Conservation (phyloP, 2,329 filamentous ascomycete genomes). For the Botryotinia convoluta region DNA sequence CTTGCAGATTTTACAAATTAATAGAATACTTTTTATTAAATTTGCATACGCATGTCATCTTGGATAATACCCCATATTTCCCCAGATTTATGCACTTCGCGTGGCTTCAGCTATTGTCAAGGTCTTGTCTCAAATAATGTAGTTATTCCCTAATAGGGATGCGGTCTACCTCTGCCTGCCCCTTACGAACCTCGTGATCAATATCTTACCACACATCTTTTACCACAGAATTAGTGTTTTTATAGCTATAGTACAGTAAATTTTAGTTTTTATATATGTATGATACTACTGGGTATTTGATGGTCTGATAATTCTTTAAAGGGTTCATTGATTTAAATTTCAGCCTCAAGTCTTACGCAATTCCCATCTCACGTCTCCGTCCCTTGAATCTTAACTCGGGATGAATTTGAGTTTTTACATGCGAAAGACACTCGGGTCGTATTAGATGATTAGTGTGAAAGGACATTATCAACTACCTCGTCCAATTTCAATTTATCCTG, state of each 20-base stretch:
- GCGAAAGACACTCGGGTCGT: neutral
- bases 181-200: neutral
- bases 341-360: neutral
- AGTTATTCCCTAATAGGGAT: neutral
- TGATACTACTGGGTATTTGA: neutral
- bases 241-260: neutral
- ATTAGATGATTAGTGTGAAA: too few species aligned
- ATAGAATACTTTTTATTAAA: neutral
- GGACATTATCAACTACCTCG: neutral
- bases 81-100: constrained; percentile 5
- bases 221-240: neutral
- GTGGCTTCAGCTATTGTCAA: neutral
- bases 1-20: neutral
- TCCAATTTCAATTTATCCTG: neutral
- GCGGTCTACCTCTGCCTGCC: neutral
- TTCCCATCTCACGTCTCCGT: neutral
- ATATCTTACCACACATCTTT: neutral
- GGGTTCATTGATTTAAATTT: neutral
- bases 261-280: neutral
- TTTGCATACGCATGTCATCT: neutral
- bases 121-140: neutral
- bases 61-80: constrained; percentile 14
- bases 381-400: neutral
- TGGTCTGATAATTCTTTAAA: neutral
- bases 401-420: neutral